Percentiles rank a stretch among this genome's conserved stretches.
These are phyloP conservation scores for Erythrophleum fordii DNA, from an alignment of 306 rosid genomes.

Conservation along the genomic window DNA sequence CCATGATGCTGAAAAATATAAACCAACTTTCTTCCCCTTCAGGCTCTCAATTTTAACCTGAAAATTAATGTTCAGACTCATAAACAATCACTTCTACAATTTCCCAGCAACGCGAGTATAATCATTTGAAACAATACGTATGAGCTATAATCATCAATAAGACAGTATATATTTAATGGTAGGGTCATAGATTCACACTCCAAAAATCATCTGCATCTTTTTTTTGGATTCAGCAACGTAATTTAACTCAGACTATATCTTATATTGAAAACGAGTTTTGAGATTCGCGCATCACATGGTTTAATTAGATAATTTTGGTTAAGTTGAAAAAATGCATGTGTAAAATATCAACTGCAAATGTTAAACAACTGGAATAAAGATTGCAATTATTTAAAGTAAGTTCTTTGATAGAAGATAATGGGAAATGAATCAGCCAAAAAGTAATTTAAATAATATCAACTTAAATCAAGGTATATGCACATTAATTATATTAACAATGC, in stretches of 20 bases:
- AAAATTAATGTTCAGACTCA: conserved; percentile 21
- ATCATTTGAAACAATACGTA: background rate
- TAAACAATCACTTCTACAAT: conserved; percentile 20
- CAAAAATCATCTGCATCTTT: background rate
- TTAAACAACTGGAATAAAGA: too few relatives aligned
- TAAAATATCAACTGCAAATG: too few relatives aligned
- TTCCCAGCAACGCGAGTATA: background rate
- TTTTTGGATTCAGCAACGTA: background rate
- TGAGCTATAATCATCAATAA: background rate
- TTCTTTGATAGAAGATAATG: too few relatives aligned
- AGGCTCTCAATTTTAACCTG: conserved; percentile 71
- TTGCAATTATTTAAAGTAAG: too few relatives aligned
- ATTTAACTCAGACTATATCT: background rate
- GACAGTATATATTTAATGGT: background rate
- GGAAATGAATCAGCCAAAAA: too few relatives aligned
- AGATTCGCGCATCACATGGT: too few relatives aligned
- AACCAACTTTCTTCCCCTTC: conserved; percentile 66
- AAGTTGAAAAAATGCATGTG: too few relatives aligned
- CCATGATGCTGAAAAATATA: conserved; percentile 85
- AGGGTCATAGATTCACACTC: background rate
- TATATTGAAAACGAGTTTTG: background rate
- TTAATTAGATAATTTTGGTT: too few relatives aligned
- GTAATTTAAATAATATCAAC: too few relatives aligned
- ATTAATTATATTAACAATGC: too few relatives aligned
- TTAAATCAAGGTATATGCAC: too few relatives aligned